Evolutionary conservation across 2,329 filamentous ascomycete genomes (phyloP).

Genomic region (Talaromyces islandicus): DNA sequence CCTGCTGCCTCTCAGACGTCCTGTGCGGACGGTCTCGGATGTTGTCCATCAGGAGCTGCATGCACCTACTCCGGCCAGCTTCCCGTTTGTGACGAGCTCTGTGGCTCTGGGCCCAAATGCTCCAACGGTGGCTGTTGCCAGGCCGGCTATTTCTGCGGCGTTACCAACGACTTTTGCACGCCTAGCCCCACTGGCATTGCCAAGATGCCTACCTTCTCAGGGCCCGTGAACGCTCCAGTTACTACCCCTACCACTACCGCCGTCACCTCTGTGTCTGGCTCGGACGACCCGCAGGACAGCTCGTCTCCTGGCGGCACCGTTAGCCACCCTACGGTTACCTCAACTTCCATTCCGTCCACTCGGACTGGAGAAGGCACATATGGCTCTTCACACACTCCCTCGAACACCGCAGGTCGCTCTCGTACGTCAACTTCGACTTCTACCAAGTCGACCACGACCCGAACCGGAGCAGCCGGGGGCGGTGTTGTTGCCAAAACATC

Average conservation of each 20-base stretch:
- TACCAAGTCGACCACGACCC: neutral
- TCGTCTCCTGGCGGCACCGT: neutral
- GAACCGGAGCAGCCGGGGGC: neutral
- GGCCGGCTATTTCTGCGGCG: constrained; percentile 9
- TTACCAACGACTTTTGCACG: constrained; percentile 8
- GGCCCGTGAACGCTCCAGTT: neutral
- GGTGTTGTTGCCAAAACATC: neutral
- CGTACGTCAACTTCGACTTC: neutral
- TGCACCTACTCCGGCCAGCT: constrained; percentile 8
- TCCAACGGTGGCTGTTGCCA: constrained; percentile 10
- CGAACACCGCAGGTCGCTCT: neutral
- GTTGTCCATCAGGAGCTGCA: constrained; percentile 8
- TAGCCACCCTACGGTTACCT: neutral
- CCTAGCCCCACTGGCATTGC: neutral
- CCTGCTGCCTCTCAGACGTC: constrained; percentile 8
- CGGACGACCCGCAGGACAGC: neutral
- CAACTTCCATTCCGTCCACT: neutral
- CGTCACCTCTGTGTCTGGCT: neutral
- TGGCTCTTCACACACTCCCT: neutral
- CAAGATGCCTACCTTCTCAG: neutral
- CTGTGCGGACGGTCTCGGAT: constrained; percentile 8
- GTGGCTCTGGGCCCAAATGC: constrained; percentile 6
- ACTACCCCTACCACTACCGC: neutral
- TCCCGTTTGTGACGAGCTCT: constrained; percentile 8
- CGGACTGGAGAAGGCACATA: neutral